Percentiles rank a stretch among this genome's conserved stretches.
Conservation (phyloP, 1,284 basidiomycete genomes). For the Athelia psychrophila region DNA sequence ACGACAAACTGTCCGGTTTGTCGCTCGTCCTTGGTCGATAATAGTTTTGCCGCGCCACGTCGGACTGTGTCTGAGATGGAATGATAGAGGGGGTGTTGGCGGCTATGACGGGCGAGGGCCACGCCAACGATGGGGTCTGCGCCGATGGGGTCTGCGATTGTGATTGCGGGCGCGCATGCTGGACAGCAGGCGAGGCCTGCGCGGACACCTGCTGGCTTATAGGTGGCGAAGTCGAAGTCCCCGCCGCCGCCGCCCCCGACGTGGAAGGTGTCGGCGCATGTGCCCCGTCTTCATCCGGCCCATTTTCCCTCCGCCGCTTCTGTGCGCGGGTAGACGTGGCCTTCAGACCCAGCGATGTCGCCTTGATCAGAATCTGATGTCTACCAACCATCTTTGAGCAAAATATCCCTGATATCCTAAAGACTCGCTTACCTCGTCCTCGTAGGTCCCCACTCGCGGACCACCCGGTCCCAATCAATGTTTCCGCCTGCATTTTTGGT, state of each 20-base stretch:
- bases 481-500: slow-evolving; percentile 53
- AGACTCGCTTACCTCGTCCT: slow-evolving; percentile 54
- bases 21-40: slow-evolving; percentile 30
- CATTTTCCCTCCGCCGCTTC: slow-evolving; percentile 58
- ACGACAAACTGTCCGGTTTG: slow-evolving; percentile 26
- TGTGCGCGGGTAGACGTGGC: slow-evolving; percentile 55
- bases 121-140: slow-evolving; percentile 30
- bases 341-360: slow-evolving; percentile 69
- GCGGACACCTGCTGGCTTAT: slow-evolving; percentile 10
- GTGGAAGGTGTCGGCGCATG: slow-evolving; percentile 14
- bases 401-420: not conserved
- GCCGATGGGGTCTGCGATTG: slow-evolving; percentile 18
- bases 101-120: slow-evolving; percentile 45
- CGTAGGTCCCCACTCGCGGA: slow-evolving; percentile 65
- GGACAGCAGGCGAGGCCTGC: slow-evolving; percentile 13
- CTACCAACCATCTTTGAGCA: slow-evolving; percentile 30
- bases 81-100: slow-evolving; percentile 35
- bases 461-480: slow-evolving; percentile 75
- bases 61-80: slow-evolving; percentile 8
- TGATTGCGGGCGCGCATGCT: slow-evolving; percentile 10
- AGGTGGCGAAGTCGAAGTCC: slow-evolving; percentile 11
- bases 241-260: slow-evolving; percentile 2
- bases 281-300: slow-evolving; percentile 21
- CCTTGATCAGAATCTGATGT: slow-evolving; percentile 77
- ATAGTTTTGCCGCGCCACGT: slow-evolving; percentile 30